These are phyloP conservation scores for Microbotryomycetes sp. DNA, from an alignment of 1,284 basidiomycete genomes.

Conservation along the genomic window DNA sequence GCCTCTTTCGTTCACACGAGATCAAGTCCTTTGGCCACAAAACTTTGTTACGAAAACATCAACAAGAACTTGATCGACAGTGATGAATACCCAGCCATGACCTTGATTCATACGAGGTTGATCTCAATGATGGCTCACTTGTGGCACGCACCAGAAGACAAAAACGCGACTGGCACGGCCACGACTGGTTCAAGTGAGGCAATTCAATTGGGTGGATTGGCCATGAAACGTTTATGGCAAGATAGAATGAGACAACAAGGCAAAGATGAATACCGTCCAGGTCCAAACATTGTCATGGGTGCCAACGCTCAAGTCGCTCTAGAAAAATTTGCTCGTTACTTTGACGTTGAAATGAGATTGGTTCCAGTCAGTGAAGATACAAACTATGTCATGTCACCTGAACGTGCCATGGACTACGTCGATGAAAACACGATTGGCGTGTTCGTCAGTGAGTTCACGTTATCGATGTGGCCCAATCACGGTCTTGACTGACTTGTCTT, in stretches of 20 bases:
- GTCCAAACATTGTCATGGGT: slow-evolving; percentile 62
- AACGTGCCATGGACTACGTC: slow-evolving; percentile 75
- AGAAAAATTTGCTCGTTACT: slow-evolving; percentile 70
- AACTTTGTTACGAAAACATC: slow-evolving; percentile 57
- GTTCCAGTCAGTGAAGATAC: slow-evolving; percentile 67
- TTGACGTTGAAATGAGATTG: slow-evolving; percentile 73
- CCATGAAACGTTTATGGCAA: slow-evolving; percentile 94
- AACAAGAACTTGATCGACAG: slow-evolving; percentile 74
- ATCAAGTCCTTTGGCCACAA: slow-evolving; percentile 12
- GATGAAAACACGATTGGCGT: slow-evolving; percentile 59
- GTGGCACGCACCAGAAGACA: slow-evolving; percentile 75
- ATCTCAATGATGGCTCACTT: slow-evolving; percentile 81
- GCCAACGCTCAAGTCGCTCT: slow-evolving; percentile 78
- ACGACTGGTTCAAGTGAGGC: slow-evolving; percentile 82
- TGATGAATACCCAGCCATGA: slow-evolving; percentile 72
- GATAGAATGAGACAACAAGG: slow-evolving; percentile 75
- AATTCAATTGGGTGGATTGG: slow-evolving; percentile 59
- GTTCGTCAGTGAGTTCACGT: slow-evolving; percentile 50
- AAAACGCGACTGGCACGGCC: slow-evolving; percentile 77
- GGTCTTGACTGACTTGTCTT: slow-evolving; percentile 15
- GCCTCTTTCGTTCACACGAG: slow-evolving; percentile 52
- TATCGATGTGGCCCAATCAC: slow-evolving; percentile 45
- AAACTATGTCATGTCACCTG: slow-evolving; percentile 73
- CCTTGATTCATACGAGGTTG: slow-evolving; percentile 65
- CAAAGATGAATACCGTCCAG: slow-evolving; percentile 49